Evolutionary conservation across 2,329 filamentous ascomycete genomes (phyloP).

Genomic region (Lasiodiplodia theobromae): DNA sequence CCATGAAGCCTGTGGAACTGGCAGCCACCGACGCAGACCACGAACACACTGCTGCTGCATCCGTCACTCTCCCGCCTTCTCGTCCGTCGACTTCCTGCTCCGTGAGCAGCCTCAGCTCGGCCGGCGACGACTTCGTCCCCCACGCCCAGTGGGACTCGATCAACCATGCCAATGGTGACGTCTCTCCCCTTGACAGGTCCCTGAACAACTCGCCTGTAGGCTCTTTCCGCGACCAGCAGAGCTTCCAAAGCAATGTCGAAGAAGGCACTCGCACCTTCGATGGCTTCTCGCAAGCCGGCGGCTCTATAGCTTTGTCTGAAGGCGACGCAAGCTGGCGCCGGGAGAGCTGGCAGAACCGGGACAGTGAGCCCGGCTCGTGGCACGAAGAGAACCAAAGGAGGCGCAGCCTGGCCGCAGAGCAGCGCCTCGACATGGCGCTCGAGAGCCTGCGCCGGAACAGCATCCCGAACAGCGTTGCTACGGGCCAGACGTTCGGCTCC

Average conservation of each 20-base stretch:
- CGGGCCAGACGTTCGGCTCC: constrained; percentile 18
- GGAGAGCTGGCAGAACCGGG: background rate
- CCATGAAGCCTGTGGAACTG: background rate
- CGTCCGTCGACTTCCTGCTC: constrained; percentile 14
- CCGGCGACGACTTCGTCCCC: background rate
- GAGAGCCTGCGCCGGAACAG: constrained; percentile 5
- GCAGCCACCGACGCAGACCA: background rate
- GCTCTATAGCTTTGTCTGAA: constrained; percentile 9
- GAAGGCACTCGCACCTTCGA: background rate
- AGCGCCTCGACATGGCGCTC: constrained; percentile 18
- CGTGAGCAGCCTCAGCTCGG: constrained; percentile 17
- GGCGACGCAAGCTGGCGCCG: constrained; percentile 19
- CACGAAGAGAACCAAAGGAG: constrained; percentile 15
- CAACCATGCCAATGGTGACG: constrained; percentile 8
- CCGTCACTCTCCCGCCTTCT: constrained; percentile 9
- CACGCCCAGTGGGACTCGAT: constrained; percentile 16
- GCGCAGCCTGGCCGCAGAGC: constrained; percentile 11
- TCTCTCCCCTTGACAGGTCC: constrained; percentile 14
- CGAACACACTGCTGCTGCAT: background rate
- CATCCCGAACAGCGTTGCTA: constrained; percentile 15
- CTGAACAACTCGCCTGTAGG: constrained; percentile 1
- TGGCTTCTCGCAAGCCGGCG: background rate
- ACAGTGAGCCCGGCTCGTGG: constrained; percentile 7
- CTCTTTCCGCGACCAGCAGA: constrained; percentile 6
- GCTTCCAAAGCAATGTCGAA: background rate